These are phyloP conservation scores for Blastobotrys ciferrii DNA, from an alignment of 1,139 yeast species.

Conservation along the genomic window DNA sequence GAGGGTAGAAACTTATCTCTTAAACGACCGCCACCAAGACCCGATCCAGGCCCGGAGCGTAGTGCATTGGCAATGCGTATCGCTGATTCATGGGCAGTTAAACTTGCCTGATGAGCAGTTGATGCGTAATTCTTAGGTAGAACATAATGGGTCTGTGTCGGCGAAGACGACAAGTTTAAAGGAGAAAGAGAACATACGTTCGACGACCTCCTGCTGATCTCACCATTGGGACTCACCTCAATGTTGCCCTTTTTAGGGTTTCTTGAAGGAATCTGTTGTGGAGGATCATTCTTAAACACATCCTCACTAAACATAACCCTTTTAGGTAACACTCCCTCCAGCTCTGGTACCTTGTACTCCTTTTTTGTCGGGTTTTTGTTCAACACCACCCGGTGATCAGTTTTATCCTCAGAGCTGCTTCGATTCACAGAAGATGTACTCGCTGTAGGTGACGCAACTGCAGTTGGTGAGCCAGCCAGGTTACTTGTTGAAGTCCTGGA, in stretches of 20 bases:
- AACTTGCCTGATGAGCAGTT: constrained; percentile 29
- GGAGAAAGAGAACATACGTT: constrained; percentile 43
- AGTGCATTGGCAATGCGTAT: constrained; percentile 34
- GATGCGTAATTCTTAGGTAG: constrained; percentile 30
- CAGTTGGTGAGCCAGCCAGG: neutral
- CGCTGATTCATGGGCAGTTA: constrained; percentile 35
- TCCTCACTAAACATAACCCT: constrained; percentile 72
- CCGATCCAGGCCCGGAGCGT: constrained; percentile 15
- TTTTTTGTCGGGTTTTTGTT: constrained; percentile 48
- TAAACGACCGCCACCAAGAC: constrained; percentile 1
- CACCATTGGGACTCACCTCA: constrained; percentile 44
- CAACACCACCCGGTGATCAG: constrained; percentile 39
- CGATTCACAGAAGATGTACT: neutral
- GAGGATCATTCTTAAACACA: constrained; percentile 73
- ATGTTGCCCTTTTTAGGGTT: constrained; percentile 81
- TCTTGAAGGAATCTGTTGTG: constrained; percentile 91
- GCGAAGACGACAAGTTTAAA: constrained; percentile 24
- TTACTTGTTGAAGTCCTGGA: constrained; percentile 16
- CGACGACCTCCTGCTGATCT: constrained; percentile 27
- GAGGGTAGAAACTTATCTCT: constrained; percentile 13
- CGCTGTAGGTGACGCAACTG: constrained; percentile 2
- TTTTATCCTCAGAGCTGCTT: constrained; percentile 3
- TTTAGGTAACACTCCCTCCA: constrained; percentile 32
- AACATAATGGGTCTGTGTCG: constrained; percentile 15
- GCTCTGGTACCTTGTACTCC: constrained; percentile 42